Base-by-base conservation (phyloP, 352 stramenopile genomes). In the Globisporangium splendens region DNA sequence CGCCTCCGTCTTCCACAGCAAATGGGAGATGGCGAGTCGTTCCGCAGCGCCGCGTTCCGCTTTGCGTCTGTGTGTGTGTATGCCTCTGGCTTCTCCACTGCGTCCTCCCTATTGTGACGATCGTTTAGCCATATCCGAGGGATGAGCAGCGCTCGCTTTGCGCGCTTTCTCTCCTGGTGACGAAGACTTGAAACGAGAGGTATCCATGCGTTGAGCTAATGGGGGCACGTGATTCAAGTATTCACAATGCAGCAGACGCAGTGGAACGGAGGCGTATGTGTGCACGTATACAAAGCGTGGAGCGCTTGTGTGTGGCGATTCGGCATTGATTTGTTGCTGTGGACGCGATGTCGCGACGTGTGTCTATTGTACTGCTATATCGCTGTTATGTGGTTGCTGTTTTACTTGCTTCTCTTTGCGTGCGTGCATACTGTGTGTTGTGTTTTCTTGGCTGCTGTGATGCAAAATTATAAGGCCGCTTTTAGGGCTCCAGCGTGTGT, bases 121-220 rank as follows among this genome's bases (percentile, higher is more conserved):
- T 49, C 60, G 59, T 59, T 72, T 72, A 72, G 65, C 65, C 65
- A 68, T 55, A 72, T 72, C 66, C 56, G 65, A 72, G 17, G 8
- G 49, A 50, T 55, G 24, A 31, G 24, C 24, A 31, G 24, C 24
- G 5, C 24, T 5, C 5, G 24, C 24, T 31, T 52, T 59, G 44
- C 21, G 24, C 54, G 7, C 24, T n/a, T 28, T 53, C 21, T 46
- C 46, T 49, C 58, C 54, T 56, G 17, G 44, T 59, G 65, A 72
- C 62, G 61, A 72, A 35, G 56, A 17, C 43, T 41, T 11, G 42
- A 63, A 46, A 51, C 54, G 63, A 70, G 63, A 70, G 63, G 63
- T 70, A 61, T 60, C 20, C 12, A 31, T 33, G 28, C 24, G 49
- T 44, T 54, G 49, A 54, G 49, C 24, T 46, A 54, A 54, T 54